Conservation (phyloP, 2,329 filamentous ascomycete species). For the Hypoxylon sp. region DNA sequence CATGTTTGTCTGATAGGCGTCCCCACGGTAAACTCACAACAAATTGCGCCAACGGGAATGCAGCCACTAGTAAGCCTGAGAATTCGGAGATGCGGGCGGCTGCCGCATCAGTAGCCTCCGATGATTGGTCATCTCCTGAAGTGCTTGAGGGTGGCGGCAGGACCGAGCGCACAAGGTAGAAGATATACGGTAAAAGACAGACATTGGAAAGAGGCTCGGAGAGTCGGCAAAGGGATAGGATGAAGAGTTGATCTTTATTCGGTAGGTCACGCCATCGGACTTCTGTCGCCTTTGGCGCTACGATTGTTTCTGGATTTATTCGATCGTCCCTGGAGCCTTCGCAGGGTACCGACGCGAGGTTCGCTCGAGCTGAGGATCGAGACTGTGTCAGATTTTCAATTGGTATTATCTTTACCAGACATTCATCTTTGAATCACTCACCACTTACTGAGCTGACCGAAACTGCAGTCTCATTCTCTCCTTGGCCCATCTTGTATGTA, state of each 20-base stretch:
- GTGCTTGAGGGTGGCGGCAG: conserved; percentile 43
- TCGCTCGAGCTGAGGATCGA: conserved; percentile 12
- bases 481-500: conserved; percentile 31
- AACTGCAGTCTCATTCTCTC: conserved; percentile 15
- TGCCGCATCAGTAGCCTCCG: conserved; percentile 53
- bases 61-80: conserved; percentile 77
- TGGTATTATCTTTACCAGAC: not conserved
- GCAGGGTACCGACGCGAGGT: conserved; percentile 18
- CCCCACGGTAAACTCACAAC: conserved; percentile 80
- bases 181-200: conserved; percentile 77
- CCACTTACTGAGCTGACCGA: conserved; percentile 34
- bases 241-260: conserved; percentile 58
- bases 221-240: conserved; percentile 55
- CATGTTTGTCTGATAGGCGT: conserved; percentile 69
- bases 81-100: conserved; percentile 75
- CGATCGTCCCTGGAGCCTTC: conserved; percentile 24
- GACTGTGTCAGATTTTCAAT: conserved; percentile 9
- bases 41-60: conserved; percentile 79
- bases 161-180: conserved; percentile 80
- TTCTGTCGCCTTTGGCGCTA: conserved; percentile 23
- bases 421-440: conserved; percentile 18
- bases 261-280: conserved; percentile 56
- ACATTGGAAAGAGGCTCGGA: conserved; percentile 79
- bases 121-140: conserved; percentile 51
- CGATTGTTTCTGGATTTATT: conserved; percentile 4